Conservation (phyloP, 495 filamentous ascomycete genomes). For the Penicillium cosmopolitanum region DNA sequence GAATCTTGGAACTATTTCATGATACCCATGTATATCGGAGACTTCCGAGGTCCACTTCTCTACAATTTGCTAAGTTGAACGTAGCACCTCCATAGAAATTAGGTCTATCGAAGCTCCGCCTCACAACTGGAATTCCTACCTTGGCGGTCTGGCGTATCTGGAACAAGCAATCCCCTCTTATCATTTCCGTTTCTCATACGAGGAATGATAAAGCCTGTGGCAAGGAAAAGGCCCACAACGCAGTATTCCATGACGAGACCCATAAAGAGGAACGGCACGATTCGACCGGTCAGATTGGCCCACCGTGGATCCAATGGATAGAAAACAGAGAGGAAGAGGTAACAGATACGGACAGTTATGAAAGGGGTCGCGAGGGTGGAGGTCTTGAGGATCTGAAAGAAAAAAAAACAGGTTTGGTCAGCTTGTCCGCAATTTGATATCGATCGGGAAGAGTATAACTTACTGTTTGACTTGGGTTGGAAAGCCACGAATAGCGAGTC, state of each 20-base stretch:
- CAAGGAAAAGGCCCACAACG: slow-evolving; percentile 33
- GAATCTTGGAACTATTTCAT: too few relatives aligned
- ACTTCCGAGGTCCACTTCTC: too few relatives aligned
- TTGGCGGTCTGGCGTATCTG: background rate
- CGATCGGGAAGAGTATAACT: background rate
- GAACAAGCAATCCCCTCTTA: background rate
- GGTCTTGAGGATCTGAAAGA: slow-evolving; percentile 20
- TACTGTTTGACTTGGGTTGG: slow-evolving; percentile 17
- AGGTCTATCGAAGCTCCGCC: too few relatives aligned
- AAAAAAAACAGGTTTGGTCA: background rate
- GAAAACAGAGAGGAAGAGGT: slow-evolving; percentile 32
- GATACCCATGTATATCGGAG: too few relatives aligned
- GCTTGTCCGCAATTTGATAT: background rate
- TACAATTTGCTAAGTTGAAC: too few relatives aligned
- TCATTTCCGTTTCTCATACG: background rate
- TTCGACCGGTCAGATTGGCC: slow-evolving; percentile 25
- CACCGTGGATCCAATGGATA: slow-evolving; percentile 22
- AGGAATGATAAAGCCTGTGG: slow-evolving; percentile 30
- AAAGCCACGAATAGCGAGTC: slow-evolving; percentile 17
- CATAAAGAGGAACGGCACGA: slow-evolving; percentile 35
- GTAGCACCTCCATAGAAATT: too few relatives aligned
- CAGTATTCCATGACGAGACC: slow-evolving; percentile 36
- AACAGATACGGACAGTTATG: slow-evolving; percentile 33
- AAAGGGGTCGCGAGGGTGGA: slow-evolving; percentile 32
- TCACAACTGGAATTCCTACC: background rate